Conservation (phyloP, 139 green algal genomes). For the Chlamydomonas incerta region DNA sequence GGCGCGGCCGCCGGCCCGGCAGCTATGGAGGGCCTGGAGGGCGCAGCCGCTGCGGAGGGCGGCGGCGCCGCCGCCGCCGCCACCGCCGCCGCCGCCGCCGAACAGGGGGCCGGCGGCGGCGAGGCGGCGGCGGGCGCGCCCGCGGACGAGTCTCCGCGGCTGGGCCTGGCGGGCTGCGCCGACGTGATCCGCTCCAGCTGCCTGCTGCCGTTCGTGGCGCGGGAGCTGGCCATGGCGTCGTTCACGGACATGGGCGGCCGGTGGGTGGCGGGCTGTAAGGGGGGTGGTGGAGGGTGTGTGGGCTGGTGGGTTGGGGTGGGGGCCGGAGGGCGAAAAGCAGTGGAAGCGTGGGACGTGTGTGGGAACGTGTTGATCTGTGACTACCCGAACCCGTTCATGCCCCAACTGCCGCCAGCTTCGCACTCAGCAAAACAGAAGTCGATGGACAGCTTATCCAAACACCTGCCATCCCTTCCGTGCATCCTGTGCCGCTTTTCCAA, state of each 20-base stretch:
- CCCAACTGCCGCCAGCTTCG: no score
- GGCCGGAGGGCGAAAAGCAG: no score
- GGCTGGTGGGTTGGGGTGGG: neutral
- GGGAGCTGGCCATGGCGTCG: conserved; percentile 62
- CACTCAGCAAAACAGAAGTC: no score
- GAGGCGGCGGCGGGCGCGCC: no score
- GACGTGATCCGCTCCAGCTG: conserved; percentile 9
- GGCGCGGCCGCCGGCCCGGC: neutral
- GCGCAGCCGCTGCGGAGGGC: neutral
- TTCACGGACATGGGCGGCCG: conserved; percentile 74
- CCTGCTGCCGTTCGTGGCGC: conserved; percentile 61
- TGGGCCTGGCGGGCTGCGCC: neutral
- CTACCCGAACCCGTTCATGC: no score
- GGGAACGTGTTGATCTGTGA: no score
- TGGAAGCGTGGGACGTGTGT: no score
- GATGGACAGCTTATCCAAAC: no score
- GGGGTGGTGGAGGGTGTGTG: neutral
- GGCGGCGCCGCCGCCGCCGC: neutral
- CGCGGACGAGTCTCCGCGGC: neutral
- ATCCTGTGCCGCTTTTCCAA: no score
- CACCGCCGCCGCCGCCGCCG: neutral
- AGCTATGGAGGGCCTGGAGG: conserved; percentile 38
- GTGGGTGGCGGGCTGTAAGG: neutral
- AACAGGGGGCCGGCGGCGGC: neutral
- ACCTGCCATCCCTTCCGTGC: no score